Conservation (phyloP, 495 filamentous ascomycete species). For the Annulohypoxylon bovei region DNA sequence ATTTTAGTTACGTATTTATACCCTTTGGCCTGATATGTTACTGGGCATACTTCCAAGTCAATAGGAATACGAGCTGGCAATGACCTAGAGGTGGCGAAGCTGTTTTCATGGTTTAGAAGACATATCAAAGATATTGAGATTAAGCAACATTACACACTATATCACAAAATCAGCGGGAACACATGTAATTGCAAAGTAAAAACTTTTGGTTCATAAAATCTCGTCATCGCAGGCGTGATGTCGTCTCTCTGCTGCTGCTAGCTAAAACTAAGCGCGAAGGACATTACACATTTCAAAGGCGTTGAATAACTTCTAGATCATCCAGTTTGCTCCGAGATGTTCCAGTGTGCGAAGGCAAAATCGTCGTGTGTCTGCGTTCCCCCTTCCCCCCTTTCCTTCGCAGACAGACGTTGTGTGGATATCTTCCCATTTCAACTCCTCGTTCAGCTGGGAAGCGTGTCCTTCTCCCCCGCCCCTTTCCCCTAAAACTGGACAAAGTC, state of each 20-base stretch:
- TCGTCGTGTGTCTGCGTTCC: neutral
- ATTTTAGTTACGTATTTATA: no score
- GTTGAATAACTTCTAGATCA: constrained; percentile 4
- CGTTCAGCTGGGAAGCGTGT: constrained; percentile 3
- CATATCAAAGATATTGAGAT: no score
- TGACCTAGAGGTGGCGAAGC: no score
- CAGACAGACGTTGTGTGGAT: constrained; percentile 1
- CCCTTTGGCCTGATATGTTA: no score
- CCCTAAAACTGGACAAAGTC: neutral
- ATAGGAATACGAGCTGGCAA: no score
- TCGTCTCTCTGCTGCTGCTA: constrained; percentile 15
- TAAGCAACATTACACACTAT: neutral
- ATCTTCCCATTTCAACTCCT: constrained; percentile 11
- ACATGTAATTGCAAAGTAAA: constrained; percentile 3
- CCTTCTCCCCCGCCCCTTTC: neutral
- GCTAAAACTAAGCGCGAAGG: constrained; percentile 16
- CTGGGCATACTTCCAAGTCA: no score
- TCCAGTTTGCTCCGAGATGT: constrained; percentile 12
- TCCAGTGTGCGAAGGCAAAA: constrained; percentile 6
- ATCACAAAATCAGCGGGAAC: neutral
- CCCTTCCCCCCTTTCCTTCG: neutral
- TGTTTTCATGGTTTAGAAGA: no score
- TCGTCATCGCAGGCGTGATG: constrained; percentile 34
- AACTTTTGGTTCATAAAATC: constrained; percentile 27
- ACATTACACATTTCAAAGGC: constrained; percentile 15